A percentile compares a stretch with the other conserved stretches of the same genome.
Conservation (phyloP, 805 yeast species). For the Schizosaccharomyces octosporus region DNA sequence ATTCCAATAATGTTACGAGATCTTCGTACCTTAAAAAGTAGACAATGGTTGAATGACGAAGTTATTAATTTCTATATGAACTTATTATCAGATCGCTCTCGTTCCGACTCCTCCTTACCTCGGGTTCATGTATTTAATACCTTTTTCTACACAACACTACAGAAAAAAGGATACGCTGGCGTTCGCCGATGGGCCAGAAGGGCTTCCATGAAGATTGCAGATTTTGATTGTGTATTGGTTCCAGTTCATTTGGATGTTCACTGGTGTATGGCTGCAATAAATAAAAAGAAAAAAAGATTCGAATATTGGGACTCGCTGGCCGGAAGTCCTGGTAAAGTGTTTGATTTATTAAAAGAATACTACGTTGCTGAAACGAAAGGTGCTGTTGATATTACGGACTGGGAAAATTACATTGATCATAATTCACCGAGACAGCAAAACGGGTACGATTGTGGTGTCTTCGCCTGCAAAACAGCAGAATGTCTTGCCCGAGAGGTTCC, state of each 20-base stretch:
- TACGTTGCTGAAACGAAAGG: slow-evolving; percentile 18
- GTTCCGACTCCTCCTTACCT: slow-evolving; percentile 12
- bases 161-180: slow-evolving; percentile 48
- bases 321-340: slow-evolving; percentile 18
- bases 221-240: slow-evolving; percentile 40
- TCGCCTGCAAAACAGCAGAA: slow-evolving; percentile 55
- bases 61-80: slow-evolving; percentile 62
- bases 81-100: slow-evolving; percentile 23
- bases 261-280: slow-evolving; percentile 73
- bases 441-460: slow-evolving; percentile 90
- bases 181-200: slow-evolving; percentile 69
- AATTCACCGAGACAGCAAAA: slow-evolving; percentile 68
- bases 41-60: slow-evolving; percentile 75
- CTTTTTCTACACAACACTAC: slow-evolving; percentile 57
- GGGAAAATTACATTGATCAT: slow-evolving; percentile 12
- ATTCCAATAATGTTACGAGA: slow-evolving; percentile 47
- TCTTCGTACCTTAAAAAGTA: slow-evolving; percentile 40
- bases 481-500: slow-evolving; percentile 28
- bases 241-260: slow-evolving; percentile 79
- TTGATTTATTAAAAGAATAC: slow-evolving; percentile 4
- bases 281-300: slow-evolving; percentile 33
- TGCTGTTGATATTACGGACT: slow-evolving; percentile 10
- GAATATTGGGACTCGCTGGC: slow-evolving; percentile 57
- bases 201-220: slow-evolving; percentile 38
- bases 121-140: slow-evolving; percentile 56